Base-by-base conservation (phyloP, 345 rosid species). In the Salix udensis region DNA sequence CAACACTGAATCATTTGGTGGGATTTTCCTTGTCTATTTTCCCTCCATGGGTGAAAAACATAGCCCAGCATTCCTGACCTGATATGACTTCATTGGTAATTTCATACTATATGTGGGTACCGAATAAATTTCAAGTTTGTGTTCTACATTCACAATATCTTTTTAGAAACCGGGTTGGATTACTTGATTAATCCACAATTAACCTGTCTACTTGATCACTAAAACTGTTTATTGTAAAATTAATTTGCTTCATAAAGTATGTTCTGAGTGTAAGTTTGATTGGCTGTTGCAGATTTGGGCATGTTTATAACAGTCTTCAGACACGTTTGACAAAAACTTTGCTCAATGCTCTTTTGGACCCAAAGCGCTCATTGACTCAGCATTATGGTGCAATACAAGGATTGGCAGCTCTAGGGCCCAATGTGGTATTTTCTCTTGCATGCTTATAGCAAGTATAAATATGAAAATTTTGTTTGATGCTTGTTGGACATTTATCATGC, bases 341-440 rank as follows among this genome's bases (percentile, higher is more conserved):
- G 85, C 76, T 96, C 80, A 96, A 87, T 82, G 91, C 98, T 48
- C 86, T 94, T 79, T 83, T 92, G 88, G 97, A 94, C 83, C 94
- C 98, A 72, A 92, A 89, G 82, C 90, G 88, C 74, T 85, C 97
- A 37, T 78, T 96, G 84, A 90, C 97, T 53, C 97, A 94, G 81
- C 99, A 96, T 78, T 96, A 93, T 82, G 99, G 98, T 58, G 98
- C 98, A 71, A 85, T 93, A 82, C 96, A 93, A 89, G 99, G 99
- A 80, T 84, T 93, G 85, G 91, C 95, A 76, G 91, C 97, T 58
- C 78, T 96, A 74, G 98, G 98, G 70, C 90, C 96, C 77, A 91
- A 90, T 83, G 92, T 92, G 87, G 99, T 96, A 93, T 77, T 52
- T 34, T 81, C 82, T 80, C 70, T 69, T 40, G 66, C 61, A 28